A percentile compares a stretch with the other conserved stretches of the same genome.
These are phyloP conservation scores for Kwoniella newhampshirensis DNA, from an alignment of 768 basidiomycete genomes.

Conservation along the genomic window DNA sequence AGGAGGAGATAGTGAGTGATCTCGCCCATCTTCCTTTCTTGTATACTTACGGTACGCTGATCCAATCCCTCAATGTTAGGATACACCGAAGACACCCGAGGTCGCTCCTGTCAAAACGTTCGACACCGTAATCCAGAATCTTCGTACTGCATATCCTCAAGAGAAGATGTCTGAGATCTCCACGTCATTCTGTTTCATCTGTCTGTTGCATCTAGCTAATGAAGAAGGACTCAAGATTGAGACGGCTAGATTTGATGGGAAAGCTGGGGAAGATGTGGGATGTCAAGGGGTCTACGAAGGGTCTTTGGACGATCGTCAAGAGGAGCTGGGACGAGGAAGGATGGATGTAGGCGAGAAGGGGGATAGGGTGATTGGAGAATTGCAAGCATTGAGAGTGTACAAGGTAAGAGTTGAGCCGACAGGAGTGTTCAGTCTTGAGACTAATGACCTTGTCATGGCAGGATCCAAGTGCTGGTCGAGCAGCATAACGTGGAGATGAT, in stretches of 20 bases:
- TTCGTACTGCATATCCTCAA: constrained; percentile 77
- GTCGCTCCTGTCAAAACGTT: constrained; percentile 46
- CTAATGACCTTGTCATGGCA: neutral
- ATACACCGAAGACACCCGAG: constrained; percentile 34
- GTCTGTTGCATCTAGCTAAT: constrained; percentile 90
- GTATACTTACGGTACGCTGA: neutral
- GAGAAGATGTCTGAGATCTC: constrained; percentile 98
- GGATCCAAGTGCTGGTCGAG: constrained; percentile 17
- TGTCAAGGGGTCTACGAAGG: constrained; percentile 35
- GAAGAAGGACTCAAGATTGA: constrained; percentile 88
- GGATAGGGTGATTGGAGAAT: constrained; percentile 48
- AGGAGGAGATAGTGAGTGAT: constrained; percentile 44
- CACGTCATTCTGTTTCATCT: constrained; percentile 99
- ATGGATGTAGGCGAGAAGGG: constrained; percentile 37
- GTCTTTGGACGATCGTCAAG: constrained; percentile 27
- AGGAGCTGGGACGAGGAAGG: constrained; percentile 20
- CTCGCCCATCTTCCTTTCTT: no score
- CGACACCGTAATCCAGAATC: constrained; percentile 69
- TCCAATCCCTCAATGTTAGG: constrained; percentile 15
- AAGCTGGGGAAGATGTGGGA: constrained; percentile 45
- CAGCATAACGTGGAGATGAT: constrained; percentile 7
- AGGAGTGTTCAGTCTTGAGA: neutral
- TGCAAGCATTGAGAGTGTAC: constrained; percentile 50
- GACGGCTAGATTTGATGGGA: constrained; percentile 48
- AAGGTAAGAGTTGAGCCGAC: constrained; percentile 33